These are phyloP conservation scores for Gryganskiella cystojenkinii DNA, from an alignment of 192 early-diverging fungal genomes.

Conservation along the genomic window DNA sequence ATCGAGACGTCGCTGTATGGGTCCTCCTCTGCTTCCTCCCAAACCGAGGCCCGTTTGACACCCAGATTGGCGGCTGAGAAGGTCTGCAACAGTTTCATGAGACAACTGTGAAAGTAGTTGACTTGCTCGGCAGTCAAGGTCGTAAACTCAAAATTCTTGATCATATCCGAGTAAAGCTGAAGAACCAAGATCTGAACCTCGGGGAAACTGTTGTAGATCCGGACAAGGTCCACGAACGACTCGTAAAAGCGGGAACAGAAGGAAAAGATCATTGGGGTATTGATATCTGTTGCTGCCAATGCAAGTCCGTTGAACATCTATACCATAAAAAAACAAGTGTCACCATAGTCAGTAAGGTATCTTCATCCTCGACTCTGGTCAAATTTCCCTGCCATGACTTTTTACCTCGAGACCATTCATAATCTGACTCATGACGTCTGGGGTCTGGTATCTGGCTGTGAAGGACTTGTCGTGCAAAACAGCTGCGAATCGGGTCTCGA, in stretches of 20 bases:
- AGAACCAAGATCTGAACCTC: slow-evolving; percentile 77
- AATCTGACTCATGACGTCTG: slow-evolving; percentile 65
- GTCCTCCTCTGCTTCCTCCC: slow-evolving; percentile 71
- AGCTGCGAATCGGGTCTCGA: slow-evolving; percentile 68
- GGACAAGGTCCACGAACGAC: slow-evolving; percentile 70
- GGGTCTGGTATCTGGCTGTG: slow-evolving; percentile 61
- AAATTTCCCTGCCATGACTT: not conserved
- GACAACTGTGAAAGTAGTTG: slow-evolving; percentile 57
- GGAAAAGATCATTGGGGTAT: slow-evolving; percentile 67
- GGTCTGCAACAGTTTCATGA: slow-evolving; percentile 62
- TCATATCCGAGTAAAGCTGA: slow-evolving; percentile 64
- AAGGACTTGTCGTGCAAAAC: slow-evolving; percentile 72
- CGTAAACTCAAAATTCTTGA: slow-evolving; percentile 60
- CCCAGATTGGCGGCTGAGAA: slow-evolving; percentile 69
- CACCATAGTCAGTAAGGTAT: too few species aligned
- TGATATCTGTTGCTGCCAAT: slow-evolving; percentile 70
- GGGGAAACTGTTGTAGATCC: slow-evolving; percentile 70
- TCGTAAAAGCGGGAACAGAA: slow-evolving; percentile 68
- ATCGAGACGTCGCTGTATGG: slow-evolving; percentile 71
- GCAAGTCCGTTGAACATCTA: slow-evolving; percentile 85
- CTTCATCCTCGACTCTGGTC: too few species aligned
- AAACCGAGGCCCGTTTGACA: slow-evolving; percentile 46
- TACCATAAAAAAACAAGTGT: not conserved
- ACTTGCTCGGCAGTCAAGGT: slow-evolving; percentile 55
- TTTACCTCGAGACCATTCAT: slow-evolving; percentile 74